phyloP scores from a whole-genome alignment of 2,329 filamentous ascomycete species.

The Elsinoe perseae region DNA sequence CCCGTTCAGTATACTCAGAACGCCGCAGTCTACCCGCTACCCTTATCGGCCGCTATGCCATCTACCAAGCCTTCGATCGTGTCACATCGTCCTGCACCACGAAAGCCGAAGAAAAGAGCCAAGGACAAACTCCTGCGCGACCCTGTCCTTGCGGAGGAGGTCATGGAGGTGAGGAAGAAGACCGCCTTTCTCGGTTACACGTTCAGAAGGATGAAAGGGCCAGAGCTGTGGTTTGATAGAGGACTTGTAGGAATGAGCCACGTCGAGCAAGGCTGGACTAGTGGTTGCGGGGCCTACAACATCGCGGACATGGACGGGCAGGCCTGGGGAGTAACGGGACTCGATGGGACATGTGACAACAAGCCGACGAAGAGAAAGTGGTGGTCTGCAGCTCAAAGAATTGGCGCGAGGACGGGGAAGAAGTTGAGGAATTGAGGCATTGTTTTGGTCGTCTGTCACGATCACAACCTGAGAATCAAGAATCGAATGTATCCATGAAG shows the following conservation, averaged over 20 bases:
- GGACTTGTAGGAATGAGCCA: not conserved
- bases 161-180: constrained; percentile 72
- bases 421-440: not conserved
- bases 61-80: constrained; percentile 4
- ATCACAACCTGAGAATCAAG: not conserved
- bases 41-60: too few relatives aligned
- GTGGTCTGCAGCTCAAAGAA: not conserved
- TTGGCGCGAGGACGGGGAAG: not conserved
- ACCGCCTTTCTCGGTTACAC: constrained; percentile 86
- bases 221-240: constrained; percentile 2
- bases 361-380: not conserved
- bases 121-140: constrained; percentile 82
- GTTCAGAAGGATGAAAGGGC: constrained; percentile 52
- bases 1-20: not conserved
- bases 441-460: not conserved
- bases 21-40: too few relatives aligned
- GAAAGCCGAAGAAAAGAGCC: constrained; percentile 66
- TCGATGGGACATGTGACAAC: not conserved
- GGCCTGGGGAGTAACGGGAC: not conserved
- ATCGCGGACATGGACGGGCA: not conserved
- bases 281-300: not conserved
- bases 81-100: constrained; percentile 19
- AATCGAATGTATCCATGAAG: not conserved
- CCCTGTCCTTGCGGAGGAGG: constrained; percentile 53
- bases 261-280: not conserved